Percentiles rank a stretch among this genome's conserved stretches.
These are phyloP conservation scores for Xylariaceae sp. DNA, from an alignment of 2,329 filamentous ascomycete species.

Conservation along the genomic window DNA sequence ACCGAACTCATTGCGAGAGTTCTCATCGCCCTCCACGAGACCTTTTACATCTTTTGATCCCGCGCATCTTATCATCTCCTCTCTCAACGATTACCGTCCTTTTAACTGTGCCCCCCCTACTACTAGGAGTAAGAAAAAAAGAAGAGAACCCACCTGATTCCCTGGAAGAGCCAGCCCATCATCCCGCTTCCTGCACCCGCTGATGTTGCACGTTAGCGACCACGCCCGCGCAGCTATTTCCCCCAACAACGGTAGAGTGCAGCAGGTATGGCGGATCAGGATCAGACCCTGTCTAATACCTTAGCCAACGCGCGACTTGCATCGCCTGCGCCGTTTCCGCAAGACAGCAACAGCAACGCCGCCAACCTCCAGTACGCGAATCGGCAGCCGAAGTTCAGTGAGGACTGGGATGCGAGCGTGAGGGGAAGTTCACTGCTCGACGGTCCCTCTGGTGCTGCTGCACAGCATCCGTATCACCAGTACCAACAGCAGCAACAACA, in stretches of 20 bases:
- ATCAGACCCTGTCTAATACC: conserved; percentile 36
- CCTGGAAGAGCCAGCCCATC: background rate
- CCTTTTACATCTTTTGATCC: too few species aligned
- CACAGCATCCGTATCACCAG: conserved; percentile 17
- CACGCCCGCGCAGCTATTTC: conserved; percentile 28
- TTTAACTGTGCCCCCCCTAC: background rate
- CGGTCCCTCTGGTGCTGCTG: conserved; percentile 33
- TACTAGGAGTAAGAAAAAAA: background rate
- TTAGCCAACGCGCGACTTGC: conserved; percentile 34
- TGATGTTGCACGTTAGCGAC: conserved; percentile 17
- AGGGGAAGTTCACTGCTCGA: conserved; percentile 61
- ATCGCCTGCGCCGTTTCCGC: conserved; percentile 26
- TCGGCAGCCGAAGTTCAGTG: conserved; percentile 53
- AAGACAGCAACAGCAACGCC: background rate
- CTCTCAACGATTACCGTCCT: too few species aligned
- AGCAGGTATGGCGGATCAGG: conserved; percentile 26
- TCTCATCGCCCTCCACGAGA: too few species aligned
- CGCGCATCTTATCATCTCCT: too few species aligned
- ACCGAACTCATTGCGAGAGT: too few species aligned
- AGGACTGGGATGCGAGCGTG: conserved; percentile 66
- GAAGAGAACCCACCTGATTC: background rate
- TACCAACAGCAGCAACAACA: conserved; percentile 20
- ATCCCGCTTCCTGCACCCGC: conserved; percentile 3
- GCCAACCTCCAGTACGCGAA: conserved; percentile 22
- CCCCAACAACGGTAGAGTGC: conserved; percentile 18